Percentiles rank a stretch among this genome's conserved stretches.
phyloP scores from a whole-genome alignment of 192 early-diverging fungal species.

The Backusella macrospora region DNA sequence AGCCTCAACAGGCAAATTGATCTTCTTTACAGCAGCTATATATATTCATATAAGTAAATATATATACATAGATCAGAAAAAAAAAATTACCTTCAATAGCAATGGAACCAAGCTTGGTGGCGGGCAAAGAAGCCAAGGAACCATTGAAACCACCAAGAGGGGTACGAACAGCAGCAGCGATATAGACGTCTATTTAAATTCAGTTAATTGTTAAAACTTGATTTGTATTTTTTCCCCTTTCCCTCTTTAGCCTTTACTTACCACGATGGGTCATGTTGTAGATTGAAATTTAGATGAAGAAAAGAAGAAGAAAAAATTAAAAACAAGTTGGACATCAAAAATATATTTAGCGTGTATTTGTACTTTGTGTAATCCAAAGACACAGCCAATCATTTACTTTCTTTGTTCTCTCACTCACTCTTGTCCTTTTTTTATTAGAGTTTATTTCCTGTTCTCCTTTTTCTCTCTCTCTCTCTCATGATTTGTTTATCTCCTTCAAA shows the following conservation, averaged over 20 bases:
- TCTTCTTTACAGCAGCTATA: slow-evolving; percentile 52
- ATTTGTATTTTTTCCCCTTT: neutral
- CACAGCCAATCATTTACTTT: neutral
- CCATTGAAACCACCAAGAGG: slow-evolving; percentile 93
- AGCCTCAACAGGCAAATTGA: slow-evolving; percentile 42
- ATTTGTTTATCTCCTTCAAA: neutral
- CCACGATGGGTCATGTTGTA: slow-evolving; percentile 24
- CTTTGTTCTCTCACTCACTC: neutral
- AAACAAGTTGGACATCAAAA: slow-evolving; percentile 13
- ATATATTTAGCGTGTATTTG: slow-evolving; percentile 9
- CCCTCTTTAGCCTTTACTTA: neutral
- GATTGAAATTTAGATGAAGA: slow-evolving; percentile 8
- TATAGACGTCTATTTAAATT: slow-evolving; percentile 71
- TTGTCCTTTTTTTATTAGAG: neutral
- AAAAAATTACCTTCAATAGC: slow-evolving; percentile 77
- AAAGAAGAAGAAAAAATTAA: neutral
- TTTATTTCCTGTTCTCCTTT: slow-evolving; percentile 17
- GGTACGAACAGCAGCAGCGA: slow-evolving; percentile 89
- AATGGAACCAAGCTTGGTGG: slow-evolving; percentile 81
- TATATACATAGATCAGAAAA: neutral
- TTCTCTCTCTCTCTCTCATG: neutral
- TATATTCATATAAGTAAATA: neutral
- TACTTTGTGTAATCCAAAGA: neutral
- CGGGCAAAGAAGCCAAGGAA: slow-evolving; percentile 79
- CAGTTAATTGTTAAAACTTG: neutral